phyloP scores from a whole-genome alignment of 179 eudicot genomes.

The Corrigiola litoralis region DNA sequence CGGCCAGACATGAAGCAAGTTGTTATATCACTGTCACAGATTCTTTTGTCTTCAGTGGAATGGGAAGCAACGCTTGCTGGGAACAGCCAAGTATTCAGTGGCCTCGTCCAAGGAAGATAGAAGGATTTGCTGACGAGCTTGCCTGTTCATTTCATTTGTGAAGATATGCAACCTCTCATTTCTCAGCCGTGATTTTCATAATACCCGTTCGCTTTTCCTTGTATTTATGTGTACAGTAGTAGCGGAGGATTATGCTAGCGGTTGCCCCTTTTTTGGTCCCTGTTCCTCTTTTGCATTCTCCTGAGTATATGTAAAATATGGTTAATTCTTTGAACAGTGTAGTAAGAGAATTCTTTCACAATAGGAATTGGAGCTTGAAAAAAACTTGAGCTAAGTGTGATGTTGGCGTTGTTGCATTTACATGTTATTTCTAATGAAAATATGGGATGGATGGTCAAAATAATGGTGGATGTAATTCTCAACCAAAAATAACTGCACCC shows the following conservation, averaged over 20 bases:
- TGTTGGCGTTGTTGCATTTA: too few relatives aligned
- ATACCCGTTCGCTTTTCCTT: conserved; percentile 1
- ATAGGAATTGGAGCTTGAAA: too few relatives aligned
- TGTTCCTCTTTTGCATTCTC: not conserved
- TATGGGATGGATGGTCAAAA: too few relatives aligned
- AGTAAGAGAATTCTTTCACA: not conserved
- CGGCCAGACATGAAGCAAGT: conserved; percentile 97
- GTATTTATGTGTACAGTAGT: conserved; percentile 22
- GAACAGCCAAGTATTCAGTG: conserved; percentile 95
- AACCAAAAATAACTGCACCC: too few relatives aligned
- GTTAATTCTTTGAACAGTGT: conserved; percentile 7
- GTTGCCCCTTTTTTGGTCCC: not conserved
- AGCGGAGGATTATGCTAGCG: not conserved
- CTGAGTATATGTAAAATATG: conserved; percentile 4
- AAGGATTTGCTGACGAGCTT: not conserved
- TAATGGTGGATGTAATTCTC: too few relatives aligned
- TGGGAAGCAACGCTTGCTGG: conserved; percentile 99
- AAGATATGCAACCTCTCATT: not conserved
- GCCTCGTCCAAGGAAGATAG: conserved; percentile 91
- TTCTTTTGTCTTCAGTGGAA: conserved; percentile 84
- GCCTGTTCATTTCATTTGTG: not conserved
- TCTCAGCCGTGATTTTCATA: not conserved
- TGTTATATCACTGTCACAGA: conserved; percentile 79
- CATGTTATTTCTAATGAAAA: too few relatives aligned
- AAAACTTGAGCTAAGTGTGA: too few relatives aligned